These are phyloP conservation scores for Phyllosticta citrichinensis DNA, from an alignment of 2,329 filamentous ascomycete species.

Conservation along the genomic window DNA sequence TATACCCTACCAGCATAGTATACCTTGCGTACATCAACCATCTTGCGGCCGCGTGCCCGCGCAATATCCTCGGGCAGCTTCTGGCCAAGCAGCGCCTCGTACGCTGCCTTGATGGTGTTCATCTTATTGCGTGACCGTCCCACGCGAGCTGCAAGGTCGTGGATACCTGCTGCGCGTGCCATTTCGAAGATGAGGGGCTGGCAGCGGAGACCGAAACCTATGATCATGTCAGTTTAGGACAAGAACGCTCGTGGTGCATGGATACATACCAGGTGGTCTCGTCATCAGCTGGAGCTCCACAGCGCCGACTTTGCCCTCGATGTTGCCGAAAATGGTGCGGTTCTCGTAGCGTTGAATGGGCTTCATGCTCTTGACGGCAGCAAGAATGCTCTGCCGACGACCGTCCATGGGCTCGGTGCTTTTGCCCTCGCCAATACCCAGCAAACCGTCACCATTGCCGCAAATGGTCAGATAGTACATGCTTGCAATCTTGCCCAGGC, in stretches of 20 bases:
- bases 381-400: slow-evolving; percentile 60
- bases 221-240: background rate
- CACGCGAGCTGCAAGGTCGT: slow-evolving; percentile 75
- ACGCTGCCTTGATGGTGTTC: slow-evolving; percentile 92
- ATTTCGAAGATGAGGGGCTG: slow-evolving; percentile 92
- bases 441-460: slow-evolving; percentile 73
- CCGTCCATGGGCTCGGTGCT: slow-evolving; percentile 63
- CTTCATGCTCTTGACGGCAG: slow-evolving; percentile 84
- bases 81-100: slow-evolving; percentile 73
- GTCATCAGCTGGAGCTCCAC: slow-evolving; percentile 72
- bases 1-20: slow-evolving; percentile 72
- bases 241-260: no score
- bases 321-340: slow-evolving; percentile 79
- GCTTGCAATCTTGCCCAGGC: slow-evolving; percentile 84
- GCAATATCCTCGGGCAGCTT: slow-evolving; percentile 83
- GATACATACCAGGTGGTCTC: slow-evolving; percentile 70
- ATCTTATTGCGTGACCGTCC: slow-evolving; percentile 86
- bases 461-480: slow-evolving; percentile 69
- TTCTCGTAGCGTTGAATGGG: slow-evolving; percentile 88
- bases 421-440: slow-evolving; percentile 88
- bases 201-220: slow-evolving; percentile 89
- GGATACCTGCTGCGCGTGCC: slow-evolving; percentile 74
- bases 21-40: slow-evolving; percentile 92
- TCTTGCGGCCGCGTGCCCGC: slow-evolving; percentile 79
- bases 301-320: slow-evolving; percentile 78